Percentiles rank a stretch among this genome's conserved stretches.
These are phyloP conservation scores for Kwoniella sp. DNA, from an alignment of 768 basidiomycete genomes.

Conservation along the genomic window DNA sequence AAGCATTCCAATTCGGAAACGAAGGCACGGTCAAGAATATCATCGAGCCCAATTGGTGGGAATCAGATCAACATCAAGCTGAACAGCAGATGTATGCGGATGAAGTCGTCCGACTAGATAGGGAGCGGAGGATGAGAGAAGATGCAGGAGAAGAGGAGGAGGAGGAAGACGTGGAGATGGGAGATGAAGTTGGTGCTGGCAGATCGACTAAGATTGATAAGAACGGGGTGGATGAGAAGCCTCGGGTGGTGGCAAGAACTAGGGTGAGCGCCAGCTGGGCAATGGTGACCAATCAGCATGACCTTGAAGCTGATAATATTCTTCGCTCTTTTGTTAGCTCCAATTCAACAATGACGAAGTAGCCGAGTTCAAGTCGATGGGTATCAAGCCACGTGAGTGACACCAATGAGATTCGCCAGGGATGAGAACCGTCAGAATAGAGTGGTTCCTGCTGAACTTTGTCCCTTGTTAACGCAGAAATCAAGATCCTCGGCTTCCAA, in stretches of 20 bases:
- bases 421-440: no score
- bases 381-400: slow-evolving; percentile 69
- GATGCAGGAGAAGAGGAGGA: slow-evolving; percentile 56
- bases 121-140: slow-evolving; percentile 46
- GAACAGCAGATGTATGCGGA: slow-evolving; percentile 39
- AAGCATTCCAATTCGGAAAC: slow-evolving; percentile 56
- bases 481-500: slow-evolving; percentile 93
- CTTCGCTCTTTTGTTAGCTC: slow-evolving; percentile 59
- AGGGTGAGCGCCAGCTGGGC: slow-evolving; percentile 35
- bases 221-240: slow-evolving; percentile 26
- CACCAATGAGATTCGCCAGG: neutral
- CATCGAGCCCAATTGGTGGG: slow-evolving; percentile 52
- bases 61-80: slow-evolving; percentile 29
- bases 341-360: slow-evolving; percentile 85
- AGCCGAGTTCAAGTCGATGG: slow-evolving; percentile 76
- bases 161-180: slow-evolving; percentile 25
- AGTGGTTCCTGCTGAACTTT: no score
- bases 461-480: no score
- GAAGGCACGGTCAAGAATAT: slow-evolving; percentile 42
- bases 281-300: neutral
- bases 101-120: slow-evolving; percentile 31
- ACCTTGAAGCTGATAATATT: slow-evolving; percentile 1
- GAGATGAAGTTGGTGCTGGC: neutral
- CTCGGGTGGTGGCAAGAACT: slow-evolving; percentile 41
- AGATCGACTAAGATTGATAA: slow-evolving; percentile 24